phyloP scores from a whole-genome alignment of 2,329 filamentous ascomycete species.

The Parascedosporium putredinis region DNA sequence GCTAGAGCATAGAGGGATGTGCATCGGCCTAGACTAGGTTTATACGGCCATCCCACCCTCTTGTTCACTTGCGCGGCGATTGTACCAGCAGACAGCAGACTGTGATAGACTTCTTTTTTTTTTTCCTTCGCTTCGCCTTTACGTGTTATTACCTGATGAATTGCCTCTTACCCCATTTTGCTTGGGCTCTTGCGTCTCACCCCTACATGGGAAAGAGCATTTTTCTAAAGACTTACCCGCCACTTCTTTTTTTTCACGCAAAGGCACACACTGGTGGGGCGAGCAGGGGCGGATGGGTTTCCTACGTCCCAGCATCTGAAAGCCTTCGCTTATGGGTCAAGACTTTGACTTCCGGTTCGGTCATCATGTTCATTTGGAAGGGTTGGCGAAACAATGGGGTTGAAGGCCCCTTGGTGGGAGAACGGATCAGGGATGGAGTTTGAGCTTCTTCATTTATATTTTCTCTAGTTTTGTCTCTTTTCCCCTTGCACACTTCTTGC shows the following conservation, averaged over 20 bases:
- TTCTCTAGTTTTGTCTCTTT: not conserved
- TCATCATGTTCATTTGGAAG: not conserved
- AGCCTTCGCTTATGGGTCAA: not conserved
- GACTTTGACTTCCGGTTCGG: not conserved
- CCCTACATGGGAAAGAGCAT: too few species aligned
- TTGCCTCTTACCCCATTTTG: not conserved
- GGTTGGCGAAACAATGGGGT: not conserved
- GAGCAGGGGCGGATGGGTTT: not conserved
- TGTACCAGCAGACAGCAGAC: not conserved
- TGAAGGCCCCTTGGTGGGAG: too few species aligned
- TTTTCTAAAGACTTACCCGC: too few species aligned
- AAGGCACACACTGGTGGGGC: too few species aligned
- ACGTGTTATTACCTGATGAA: not conserved
- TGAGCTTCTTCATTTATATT: too few species aligned
- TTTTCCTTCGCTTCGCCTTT: not conserved
- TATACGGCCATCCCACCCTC: not conserved
- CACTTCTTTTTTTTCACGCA: too few species aligned
- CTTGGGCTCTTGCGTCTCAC: not conserved
- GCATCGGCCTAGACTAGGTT: not conserved
- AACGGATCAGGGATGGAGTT: not conserved
- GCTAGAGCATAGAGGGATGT: not conserved
- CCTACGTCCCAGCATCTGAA: not conserved
- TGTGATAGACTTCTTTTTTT: not conserved
- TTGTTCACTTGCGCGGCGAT: not conserved
- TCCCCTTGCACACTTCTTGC: not conserved